Evolutionary conservation across 1,139 yeast genomes (phyloP), one percentile per base, ranked within the genome.

Genomic region (Geotrichum aggregatum): DNA sequence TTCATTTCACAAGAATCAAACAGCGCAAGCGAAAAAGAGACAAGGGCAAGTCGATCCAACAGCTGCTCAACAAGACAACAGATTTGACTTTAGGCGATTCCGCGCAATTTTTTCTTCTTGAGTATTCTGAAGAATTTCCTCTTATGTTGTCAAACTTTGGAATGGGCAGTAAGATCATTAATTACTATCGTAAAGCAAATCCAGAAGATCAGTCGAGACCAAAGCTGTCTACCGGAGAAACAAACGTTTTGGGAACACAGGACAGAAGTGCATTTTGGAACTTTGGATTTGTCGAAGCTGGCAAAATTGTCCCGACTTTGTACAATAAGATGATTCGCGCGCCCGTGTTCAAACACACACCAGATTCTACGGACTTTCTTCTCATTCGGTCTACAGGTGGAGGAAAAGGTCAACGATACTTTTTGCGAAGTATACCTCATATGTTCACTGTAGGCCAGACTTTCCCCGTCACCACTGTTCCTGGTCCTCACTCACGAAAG

Each of bases 181-280:
- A 94, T 63, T 94, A 94, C 65, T 94, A 94, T 67, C 76, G 98
- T 59, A 91, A 92, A 66, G 82, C 80, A 58, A 76, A 76, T 55
- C 88, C 84, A 14, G 92, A 87, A 52, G 99, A 94, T 65, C 79
- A 81, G 5, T 76, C 86, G 3, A 79, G 98, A 57, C 98, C 98
- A 0, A 91, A 91, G 62, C 76, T 91, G 8, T 80, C 88, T 1
- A 76, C 89, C 42, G 99, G 99, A 49, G 99, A 94, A 67, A 92
- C 98, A 0, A 95, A 87, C 69, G 96, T 94, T 2, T 74, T 94
- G 40, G 97, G 97, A 16, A 88, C 87, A 1, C 96, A 89, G 64
- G 99, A 94, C 68, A 78, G 95, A 61, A 87, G 96, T 11, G 98
- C 99, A 11, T 94, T 92, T 66, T 94, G 98, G 98, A 92, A 91